Conservation (phyloP, 148 eudicot species). For the Fagopyrum esculentum region DNA sequence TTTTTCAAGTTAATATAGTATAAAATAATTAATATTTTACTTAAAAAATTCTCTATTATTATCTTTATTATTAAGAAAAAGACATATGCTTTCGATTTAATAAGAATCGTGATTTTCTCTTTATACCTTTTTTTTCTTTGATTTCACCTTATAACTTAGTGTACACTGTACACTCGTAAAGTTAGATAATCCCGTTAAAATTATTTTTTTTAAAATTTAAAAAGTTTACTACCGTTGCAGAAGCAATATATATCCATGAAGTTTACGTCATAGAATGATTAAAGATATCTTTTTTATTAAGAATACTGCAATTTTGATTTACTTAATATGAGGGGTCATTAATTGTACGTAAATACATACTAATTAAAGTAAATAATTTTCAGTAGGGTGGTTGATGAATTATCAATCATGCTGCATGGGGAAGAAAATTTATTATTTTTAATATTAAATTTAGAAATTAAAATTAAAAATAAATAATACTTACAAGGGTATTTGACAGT, state of each 20-base stretch:
- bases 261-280: not conserved
- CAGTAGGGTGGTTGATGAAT: not conserved
- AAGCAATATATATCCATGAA: not conserved
- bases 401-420: not conserved
- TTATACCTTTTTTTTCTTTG: no score
- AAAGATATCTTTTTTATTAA: no score
- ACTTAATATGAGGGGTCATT: not conserved
- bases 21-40: not conserved
- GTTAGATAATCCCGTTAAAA: no score
- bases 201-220: not conserved
- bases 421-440: not conserved
- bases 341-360: not conserved
- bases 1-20: not conserved
- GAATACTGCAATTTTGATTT: no score
- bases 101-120: no score
- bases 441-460: no score
- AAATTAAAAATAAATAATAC: not conserved
- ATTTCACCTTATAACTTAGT: not conserved
- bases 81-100: no score
- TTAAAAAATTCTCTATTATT: not conserved
- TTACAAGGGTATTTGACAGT: constrained; percentile 45
- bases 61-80: not conserved
- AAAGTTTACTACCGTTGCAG: not conserved
- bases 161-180: not conserved
- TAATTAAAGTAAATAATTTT: not conserved